Base-by-base conservation (phyloP, 495 filamentous ascomycete genomes). In the Xeromyces bisporus region DNA sequence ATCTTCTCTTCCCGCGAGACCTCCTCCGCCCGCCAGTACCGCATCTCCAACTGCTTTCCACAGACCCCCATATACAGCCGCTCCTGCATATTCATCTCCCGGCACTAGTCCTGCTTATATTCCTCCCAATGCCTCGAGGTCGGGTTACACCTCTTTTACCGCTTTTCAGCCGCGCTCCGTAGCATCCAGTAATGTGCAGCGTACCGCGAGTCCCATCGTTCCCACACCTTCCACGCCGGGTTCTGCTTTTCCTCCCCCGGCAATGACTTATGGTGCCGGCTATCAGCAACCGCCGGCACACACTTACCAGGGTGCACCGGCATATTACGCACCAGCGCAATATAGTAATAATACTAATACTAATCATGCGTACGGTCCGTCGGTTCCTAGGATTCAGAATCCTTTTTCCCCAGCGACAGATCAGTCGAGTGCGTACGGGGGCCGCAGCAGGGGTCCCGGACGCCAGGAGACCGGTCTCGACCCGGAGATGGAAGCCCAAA, bases 401-500 rank as follows among this genome's bases (percentile, higher is more conserved):
- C 84, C 85, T 0, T 94, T 91, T 48, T 75, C 77, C 1, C 65
- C 73, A 1, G 73, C 80, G 4, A 64, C 56, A 25, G 53, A 55
- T 21, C 49, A 55, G 18, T 15, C 44, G 18, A 41, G 50, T 29
- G 49, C 48, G 13, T 45, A 43, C 20, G 55, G 45, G 29, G 33
- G 44, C 7, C 29, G 15, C 16, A 17, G 29, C 6, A 37, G 58
- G 56, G 35, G 24, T n/a, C 64, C 63, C 11, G 59, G 56, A 23
- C 57, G 48, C 0, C 51, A 56, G 15, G 64, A 65, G 18, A 41
- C 62, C n/a, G 55, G 55, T 13, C 35, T 75, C 24, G 86, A 96
- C 45, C 76, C 84, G 5, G 85, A 94, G 43, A 77, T 81, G 49
- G 82, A 89, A 33, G 84, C 84, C 7, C 80, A 92, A 50, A 86